phyloP scores from a whole-genome alignment of 495 filamentous ascomycete genomes.

The Usnea hakonensis region DNA sequence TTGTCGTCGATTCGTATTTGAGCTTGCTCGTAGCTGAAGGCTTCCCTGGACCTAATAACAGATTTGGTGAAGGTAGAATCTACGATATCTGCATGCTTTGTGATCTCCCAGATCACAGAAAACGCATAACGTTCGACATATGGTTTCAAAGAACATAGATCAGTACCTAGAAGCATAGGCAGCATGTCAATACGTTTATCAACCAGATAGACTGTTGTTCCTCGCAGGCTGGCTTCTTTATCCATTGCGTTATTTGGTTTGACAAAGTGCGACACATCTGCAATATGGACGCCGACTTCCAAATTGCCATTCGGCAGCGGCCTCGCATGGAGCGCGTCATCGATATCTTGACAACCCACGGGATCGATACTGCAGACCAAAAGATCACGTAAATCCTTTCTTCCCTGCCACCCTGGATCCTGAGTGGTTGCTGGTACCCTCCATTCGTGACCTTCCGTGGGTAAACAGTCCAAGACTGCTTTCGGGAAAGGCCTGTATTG shows the following conservation, averaged over 20 bases:
- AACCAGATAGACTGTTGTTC: slow-evolving; percentile 94
- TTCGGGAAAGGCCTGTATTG: slow-evolving; percentile 97
- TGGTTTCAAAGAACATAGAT: slow-evolving; percentile 93
- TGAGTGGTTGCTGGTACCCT: slow-evolving; percentile 68
- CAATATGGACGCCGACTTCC: slow-evolving; percentile 97
- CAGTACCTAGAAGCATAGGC: slow-evolving; percentile 88
- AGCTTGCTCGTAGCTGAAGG: slow-evolving; percentile 95
- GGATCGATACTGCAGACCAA: slow-evolving; percentile 97
- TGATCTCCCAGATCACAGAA: slow-evolving; percentile 90
- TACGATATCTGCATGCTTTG: slow-evolving; percentile 74
- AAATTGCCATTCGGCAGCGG: slow-evolving; percentile 85
- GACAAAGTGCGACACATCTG: slow-evolving; percentile 96
- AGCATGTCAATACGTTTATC: slow-evolving; percentile 99
- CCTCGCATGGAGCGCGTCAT: slow-evolving; percentile 88
- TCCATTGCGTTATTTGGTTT: slow-evolving; percentile 98
- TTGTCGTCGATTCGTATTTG: slow-evolving; percentile 86
- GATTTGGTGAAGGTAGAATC: slow-evolving; percentile 85
- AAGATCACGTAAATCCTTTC: slow-evolving; percentile 75
- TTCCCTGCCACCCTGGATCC: slow-evolving; percentile 75
- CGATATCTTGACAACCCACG: slow-evolving; percentile 92
- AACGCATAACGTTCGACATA: slow-evolving; percentile 97
- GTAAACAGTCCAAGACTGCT: slow-evolving; percentile 86
- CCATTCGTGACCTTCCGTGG: slow-evolving; percentile 89
- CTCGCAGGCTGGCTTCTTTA: slow-evolving; percentile 80
- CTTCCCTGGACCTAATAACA: slow-evolving; percentile 94